Conservation (phyloP, 371 early-diverging fungal genomes). For the Mucor piriformis region DNA sequence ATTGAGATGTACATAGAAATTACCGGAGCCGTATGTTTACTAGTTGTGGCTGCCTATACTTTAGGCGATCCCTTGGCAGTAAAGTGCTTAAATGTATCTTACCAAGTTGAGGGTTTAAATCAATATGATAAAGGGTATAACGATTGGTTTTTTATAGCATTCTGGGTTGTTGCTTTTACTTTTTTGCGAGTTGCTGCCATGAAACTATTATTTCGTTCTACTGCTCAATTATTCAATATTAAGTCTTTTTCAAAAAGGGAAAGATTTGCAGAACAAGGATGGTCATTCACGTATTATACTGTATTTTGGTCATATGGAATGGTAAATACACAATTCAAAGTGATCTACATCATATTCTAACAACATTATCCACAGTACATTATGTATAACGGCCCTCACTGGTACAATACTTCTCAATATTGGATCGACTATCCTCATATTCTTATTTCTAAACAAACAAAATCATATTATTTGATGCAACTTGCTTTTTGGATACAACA, state of each 20-base stretch:
- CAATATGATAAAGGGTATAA: conserved; percentile 50
- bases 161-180: conserved; percentile 76
- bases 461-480: conserved; percentile 81
- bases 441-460: conserved; percentile 53
- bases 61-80: conserved; percentile 15
- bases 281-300: conserved; percentile 56
- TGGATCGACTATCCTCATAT: conserved; percentile 77
- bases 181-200: conserved; percentile 65
- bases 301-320: conserved; percentile 67
- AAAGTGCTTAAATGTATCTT: conserved; percentile 13
- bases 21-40: conserved; percentile 2
- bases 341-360: background rate
- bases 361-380: conserved; percentile 37
- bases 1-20: conserved; percentile 7
- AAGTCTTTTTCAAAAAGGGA: conserved; percentile 52
- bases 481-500: conserved; percentile 85
- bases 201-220: conserved; percentile 61
- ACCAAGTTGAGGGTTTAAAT: conserved; percentile 5
- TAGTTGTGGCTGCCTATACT: conserved; percentile 1
- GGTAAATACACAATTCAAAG: conserved; percentile 35
- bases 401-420: conserved; percentile 68
- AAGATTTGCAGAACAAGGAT: conserved; percentile 72
- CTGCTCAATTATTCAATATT: conserved; percentile 57
- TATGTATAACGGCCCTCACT: conserved; percentile 67
- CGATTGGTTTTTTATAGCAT: conserved; percentile 64